Evolutionary conservation across 345 rosid species (phyloP), one percentile per base, ranked within the genome.

Genomic region (Brassica juncea): DNA sequence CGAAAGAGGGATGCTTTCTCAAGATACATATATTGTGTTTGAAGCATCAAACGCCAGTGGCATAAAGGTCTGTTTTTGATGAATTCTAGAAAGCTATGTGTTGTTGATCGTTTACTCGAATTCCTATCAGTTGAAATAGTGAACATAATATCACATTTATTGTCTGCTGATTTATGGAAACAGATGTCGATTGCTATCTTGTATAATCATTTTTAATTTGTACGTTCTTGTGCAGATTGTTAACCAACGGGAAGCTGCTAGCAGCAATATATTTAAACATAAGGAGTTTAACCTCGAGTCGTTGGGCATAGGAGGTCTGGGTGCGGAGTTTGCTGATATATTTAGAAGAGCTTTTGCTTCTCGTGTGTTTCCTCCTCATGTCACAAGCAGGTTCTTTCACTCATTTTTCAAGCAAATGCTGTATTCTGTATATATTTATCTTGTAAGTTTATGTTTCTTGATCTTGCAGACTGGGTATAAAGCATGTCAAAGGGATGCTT

Each of bases 311-410:
- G 99, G 99, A 79, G 99, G 99, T 73, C 80, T 96, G 80, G 87
- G 99, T 85, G 97, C 91, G n/a, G 98, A 96, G 85, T 96, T 96
- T 88, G 91, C 97, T 4, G 97, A 96, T 85, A 93, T 96, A 84
- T 96, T 96, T 85, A 87, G 99, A 84, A 88, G 99, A 87, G 99
- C 98, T 76, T 96, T 96, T 85, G 98, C 99, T 42, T 96, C 99
- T 73, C 92, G 99, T 80, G 99, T 96, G 80, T 92, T 96, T 85
- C 99, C 99, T 60, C 78, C 99, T 52, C 98, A 92, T 55, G 99
- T 96, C 85, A 91, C 97, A 31, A 86, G 81, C 87, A 96, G 92
- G 99, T 93, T 89, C 82, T 69, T 35, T 61, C 25, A 55, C 30
- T 75, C 49, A 74, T 71, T 72, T 34, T 49, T 78, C 39, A 77